Evolutionary conservation across 164 flowering plant genomes (phyloP).

Genomic region (Paratinospora sagittata): DNA sequence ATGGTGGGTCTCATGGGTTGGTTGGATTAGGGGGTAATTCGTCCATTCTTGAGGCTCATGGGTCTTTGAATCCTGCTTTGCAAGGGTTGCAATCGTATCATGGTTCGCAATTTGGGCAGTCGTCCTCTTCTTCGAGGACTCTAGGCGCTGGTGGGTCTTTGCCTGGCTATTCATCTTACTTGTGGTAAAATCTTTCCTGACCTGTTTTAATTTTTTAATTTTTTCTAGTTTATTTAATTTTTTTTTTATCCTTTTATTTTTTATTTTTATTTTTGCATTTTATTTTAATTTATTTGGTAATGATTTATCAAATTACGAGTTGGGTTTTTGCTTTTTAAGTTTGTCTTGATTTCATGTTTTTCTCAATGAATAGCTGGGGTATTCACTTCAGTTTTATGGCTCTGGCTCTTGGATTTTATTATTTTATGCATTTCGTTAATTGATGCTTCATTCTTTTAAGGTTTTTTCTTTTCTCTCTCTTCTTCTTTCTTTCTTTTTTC

Average conservation of each 20-base stretch:
- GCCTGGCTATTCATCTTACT: slow-evolving; percentile 27
- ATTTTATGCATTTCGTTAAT: neutral
- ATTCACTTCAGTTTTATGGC: neutral
- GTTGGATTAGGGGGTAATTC: slow-evolving; percentile 17
- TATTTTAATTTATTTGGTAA: neutral
- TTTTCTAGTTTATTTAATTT: neutral
- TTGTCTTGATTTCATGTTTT: neutral
- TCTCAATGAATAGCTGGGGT: neutral
- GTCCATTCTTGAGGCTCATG: slow-evolving; percentile 25
- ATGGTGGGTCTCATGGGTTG: slow-evolving; percentile 17
- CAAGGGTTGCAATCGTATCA: slow-evolving; percentile 29
- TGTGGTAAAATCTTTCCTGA: slow-evolving; percentile 28
- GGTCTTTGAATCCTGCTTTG: slow-evolving; percentile 13
- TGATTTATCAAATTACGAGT: neutral
- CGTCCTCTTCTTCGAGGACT: slow-evolving; percentile 12
- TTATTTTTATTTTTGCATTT: neutral
- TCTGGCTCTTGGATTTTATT: neutral
- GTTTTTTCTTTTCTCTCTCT: neutral
- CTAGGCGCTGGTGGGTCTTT: slow-evolving; percentile 23
- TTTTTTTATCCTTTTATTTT: too few species aligned
- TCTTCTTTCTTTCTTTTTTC: neutral
- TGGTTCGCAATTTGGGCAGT: slow-evolving; percentile 20
- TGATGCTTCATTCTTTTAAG: neutral
- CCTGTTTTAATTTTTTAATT: neutral
- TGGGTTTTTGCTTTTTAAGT: neutral